phyloP scores from a whole-genome alignment of 75 land plant genomes.

The Pseudotsuga menziesii region DNA sequence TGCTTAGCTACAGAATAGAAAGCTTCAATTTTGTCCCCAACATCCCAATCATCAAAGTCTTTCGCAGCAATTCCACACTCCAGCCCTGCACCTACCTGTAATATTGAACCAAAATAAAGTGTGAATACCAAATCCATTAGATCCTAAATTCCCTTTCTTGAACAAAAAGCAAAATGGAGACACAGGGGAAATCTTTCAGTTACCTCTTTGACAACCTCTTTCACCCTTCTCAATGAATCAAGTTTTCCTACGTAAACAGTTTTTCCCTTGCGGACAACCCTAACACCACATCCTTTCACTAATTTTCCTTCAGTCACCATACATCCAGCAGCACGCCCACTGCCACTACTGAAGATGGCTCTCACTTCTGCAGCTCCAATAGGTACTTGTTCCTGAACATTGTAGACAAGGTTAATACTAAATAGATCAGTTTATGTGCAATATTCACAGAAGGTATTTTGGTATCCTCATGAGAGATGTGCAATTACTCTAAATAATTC shows the following conservation, averaged over 20 bases:
- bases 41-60: constrained; percentile 75
- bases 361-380: constrained; percentile 90
- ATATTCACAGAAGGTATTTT: no score
- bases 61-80: constrained; percentile 92
- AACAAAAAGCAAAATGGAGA: neutral
- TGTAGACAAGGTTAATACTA: constrained; percentile 4
- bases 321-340: constrained; percentile 95
- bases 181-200: neutral
- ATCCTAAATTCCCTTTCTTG: neutral
- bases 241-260: constrained; percentile 57
- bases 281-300: constrained; percentile 78
- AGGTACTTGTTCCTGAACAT: constrained; percentile 74
- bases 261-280: constrained; percentile 54
- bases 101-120: no score
- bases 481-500: no score
- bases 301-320: constrained; percentile 96
- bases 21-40: constrained; percentile 75
- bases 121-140: neutral
- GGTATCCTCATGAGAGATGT: no score
- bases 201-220: constrained; percentile 97
- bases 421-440: neutral
- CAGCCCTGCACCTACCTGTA: constrained; percentile 81
- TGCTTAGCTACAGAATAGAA: constrained; percentile 71
- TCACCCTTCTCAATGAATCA: constrained; percentile 80
- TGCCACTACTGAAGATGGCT: constrained; percentile 92